Evolutionary conservation across 805 yeast species (phyloP).

Genomic region (Vanderwaltozyma polyspora): DNA sequence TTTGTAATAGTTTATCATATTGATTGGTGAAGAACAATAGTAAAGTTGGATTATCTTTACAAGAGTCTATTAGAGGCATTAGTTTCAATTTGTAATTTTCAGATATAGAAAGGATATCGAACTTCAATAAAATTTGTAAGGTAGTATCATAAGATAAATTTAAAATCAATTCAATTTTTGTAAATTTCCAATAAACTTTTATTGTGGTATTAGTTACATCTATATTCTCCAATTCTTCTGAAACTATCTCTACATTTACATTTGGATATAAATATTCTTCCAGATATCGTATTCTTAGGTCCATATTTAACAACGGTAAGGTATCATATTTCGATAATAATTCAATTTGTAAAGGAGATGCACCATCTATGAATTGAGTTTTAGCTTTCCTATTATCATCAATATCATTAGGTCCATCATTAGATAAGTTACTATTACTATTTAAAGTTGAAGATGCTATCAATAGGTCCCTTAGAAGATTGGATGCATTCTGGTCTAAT

Average conservation of each 20-base stretch:
- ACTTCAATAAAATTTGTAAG: not conserved
- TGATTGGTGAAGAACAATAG: conserved; percentile 18
- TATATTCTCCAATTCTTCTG: not conserved
- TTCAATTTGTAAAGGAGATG: conserved; percentile 11
- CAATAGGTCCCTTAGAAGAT: conserved; percentile 8
- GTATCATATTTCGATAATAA: conserved; percentile 18
- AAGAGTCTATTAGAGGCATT: conserved; percentile 1
- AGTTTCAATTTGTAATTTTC: conserved; percentile 5
- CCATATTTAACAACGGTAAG: conserved; percentile 19
- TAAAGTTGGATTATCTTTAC: conserved; percentile 5
- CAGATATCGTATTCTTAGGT: conserved; percentile 12
- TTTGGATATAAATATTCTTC: conserved; percentile 8
- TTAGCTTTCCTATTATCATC: not conserved
- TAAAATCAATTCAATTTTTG: not conserved
- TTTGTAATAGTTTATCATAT: conserved; percentile 11
- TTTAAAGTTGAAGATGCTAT: conserved; percentile 3
- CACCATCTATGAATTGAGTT: conserved; percentile 10
- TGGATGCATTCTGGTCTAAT: conserved; percentile 6
- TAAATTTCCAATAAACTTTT: not conserved
- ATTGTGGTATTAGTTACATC: not conserved
- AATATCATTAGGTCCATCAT: too few relatives aligned
- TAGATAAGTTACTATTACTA: too few relatives aligned
- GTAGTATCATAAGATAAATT: conserved; percentile 1
- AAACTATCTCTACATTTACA: conserved; percentile 5
- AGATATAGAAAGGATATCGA: conserved; percentile 1